A percentile compares a stretch with the other conserved stretches of the same genome.
Evolutionary conservation across 2,329 filamentous ascomycete genomes (phyloP).

Genomic region (Neophaeococcomyces mojaviensis): DNA sequence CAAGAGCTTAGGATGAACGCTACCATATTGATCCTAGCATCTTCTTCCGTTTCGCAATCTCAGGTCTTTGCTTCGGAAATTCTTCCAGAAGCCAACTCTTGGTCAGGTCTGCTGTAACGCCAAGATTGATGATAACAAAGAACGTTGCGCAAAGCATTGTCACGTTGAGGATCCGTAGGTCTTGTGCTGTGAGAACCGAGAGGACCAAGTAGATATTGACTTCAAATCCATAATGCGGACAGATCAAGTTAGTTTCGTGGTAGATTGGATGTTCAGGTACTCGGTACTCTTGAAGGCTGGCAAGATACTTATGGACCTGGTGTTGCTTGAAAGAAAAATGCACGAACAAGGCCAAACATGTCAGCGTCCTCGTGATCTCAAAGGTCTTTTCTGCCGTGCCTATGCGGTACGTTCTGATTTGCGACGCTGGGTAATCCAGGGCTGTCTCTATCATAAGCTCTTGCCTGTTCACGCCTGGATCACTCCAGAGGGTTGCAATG

Average conservation of each 20-base stretch:
- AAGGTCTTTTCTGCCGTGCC: slow-evolving; percentile 28
- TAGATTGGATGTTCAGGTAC: slow-evolving; percentile 70
- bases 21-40: slow-evolving; percentile 6
- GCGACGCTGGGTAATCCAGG: not conserved
- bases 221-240: slow-evolving; percentile 88
- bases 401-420: slow-evolving; percentile 13
- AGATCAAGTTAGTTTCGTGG: slow-evolving; percentile 52
- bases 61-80: slow-evolving; percentile 41
- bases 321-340: slow-evolving; percentile 68
- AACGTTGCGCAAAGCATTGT: slow-evolving; percentile 62
- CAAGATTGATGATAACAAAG: slow-evolving; percentile 74
- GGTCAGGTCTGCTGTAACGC: slow-evolving; percentile 70
- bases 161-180: slow-evolving; percentile 56
- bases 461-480: too few species aligned
- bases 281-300: slow-evolving; percentile 70
- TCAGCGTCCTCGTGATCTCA: slow-evolving; percentile 30
- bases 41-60: slow-evolving; percentile 3
- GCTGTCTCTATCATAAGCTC: too few species aligned
- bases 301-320: slow-evolving; percentile 62
- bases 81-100: slow-evolving; percentile 69
- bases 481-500: too few species aligned
- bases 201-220: slow-evolving; percentile 76
- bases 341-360: slow-evolving; percentile 45
- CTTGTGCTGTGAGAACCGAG: slow-evolving; percentile 64
- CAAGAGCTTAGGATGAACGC: not conserved